Base-by-base conservation (phyloP, 257 asterid species). In the Linaria vulgaris region DNA sequence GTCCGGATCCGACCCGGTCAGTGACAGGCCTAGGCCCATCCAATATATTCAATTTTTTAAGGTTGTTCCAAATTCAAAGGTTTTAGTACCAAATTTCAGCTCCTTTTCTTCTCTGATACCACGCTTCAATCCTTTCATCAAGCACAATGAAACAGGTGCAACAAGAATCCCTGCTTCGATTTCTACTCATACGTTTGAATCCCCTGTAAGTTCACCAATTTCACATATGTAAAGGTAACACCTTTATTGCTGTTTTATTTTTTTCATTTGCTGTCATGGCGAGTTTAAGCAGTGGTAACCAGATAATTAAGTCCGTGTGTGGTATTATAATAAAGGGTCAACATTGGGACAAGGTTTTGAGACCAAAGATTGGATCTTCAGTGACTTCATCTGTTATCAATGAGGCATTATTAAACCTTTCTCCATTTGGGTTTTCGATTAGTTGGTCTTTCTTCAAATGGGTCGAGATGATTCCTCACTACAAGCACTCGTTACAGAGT, bases 391-490 rank as follows among this genome's bases (percentile, higher is more conserved):
- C 89, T 62, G 78, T 75, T 51, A 70, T 87, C 45, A 76, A 76
- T 57, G 91, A 85, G 55, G 71, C 85, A 6, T 59, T 88, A 30
- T 56, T 72, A 43, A 61, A 49, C 55, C 84, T 92, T 66, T 88
- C 88, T 12, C 73, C 77, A 2, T 38, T 55, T 30, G 70, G 76
- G 59, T 68, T 85, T 64, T 75, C 75, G 16, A 56, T 74, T 25
- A 76, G 90, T 56, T 83, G 94, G 91, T 65, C 85, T 21, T 87
- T 92, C 71, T 92, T 82, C 79, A 85, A 78, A 58, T 92, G 97
- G 97, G 88, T 81, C 37, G 98, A 92, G 41, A 72, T 82, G 12
- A 68, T 85, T 68, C 89, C 98, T 12, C 72, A 64, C 17, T 85
- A 83, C 76, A 82, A 79, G 78, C 96, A 76, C 67, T 83, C 98